Base-by-base conservation (phyloP, 2,329 filamentous ascomycete genomes). In the Pseudogymnoascus sp. region DNA sequence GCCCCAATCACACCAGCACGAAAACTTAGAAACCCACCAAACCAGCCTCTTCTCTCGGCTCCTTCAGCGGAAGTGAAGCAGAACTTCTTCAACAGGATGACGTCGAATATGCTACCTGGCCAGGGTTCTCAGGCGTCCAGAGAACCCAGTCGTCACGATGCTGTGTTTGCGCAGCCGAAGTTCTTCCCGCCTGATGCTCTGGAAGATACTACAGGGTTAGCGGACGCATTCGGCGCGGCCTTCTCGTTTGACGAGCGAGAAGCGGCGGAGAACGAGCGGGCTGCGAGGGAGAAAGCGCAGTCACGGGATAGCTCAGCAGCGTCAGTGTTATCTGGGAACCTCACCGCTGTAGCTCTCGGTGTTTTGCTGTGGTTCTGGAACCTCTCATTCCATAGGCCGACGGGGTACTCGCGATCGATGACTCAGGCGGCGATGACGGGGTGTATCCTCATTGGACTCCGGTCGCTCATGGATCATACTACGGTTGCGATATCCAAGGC, bases 1-100 rank as follows among this genome's bases (percentile, higher is more conserved):
- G 87, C 87, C 1, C 89, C 89, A 13, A 83, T 81, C 13, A 83
- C 81, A n/a, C 86, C 87, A 21, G 86, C 87, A 1, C 83, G 86
- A 42, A 79, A 80, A 47, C 74, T 85, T 6, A 80, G 83, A 33
- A 89, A 88, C 65, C 86, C 87, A 1, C 81, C 82, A 4, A 83
- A 82, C 65, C 77, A 80, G 36, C 81, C 84, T 0, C 75, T 81
- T 1, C 76, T 87, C 26, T 77, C 78, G 71, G 69, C 82, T 73
- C 68, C 79, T 71, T 42, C 78, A 66, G 33, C 77, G 74, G 71
- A 79, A 73, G 70, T 72, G 62, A 78, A 80, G 65, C 76, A 80
- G 26, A 80, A 80, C 63, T 83, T 84, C 71, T 86, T 86, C 71
- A 71, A 68, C 21, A 67, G 63, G 4, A 65, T 69, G 15, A 67